Conservation (phyloP, 2,329 filamentous ascomycete species). For the Neofusicoccum laricinum region DNA sequence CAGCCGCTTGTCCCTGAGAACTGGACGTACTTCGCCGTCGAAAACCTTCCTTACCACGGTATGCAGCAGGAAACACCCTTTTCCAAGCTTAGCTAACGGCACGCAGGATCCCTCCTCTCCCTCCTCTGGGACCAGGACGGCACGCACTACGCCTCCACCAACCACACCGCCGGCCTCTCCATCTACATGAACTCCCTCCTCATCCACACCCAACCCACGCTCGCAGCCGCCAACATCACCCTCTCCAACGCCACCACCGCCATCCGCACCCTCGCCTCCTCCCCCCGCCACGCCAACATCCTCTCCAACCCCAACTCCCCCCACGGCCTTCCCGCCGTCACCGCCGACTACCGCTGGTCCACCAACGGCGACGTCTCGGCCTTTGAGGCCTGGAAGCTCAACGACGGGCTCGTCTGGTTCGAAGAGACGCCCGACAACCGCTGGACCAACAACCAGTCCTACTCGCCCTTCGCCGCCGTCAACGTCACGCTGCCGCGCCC, state of each 20-base stretch:
- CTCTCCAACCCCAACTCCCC: conserved; percentile 38
- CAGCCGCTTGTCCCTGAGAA: conserved; percentile 39
- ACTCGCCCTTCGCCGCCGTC: conserved; percentile 20
- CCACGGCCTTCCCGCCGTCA: conserved; percentile 31
- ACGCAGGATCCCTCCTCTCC: conserved; percentile 31
- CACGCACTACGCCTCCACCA: conserved; percentile 33
- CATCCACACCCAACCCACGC: conserved; percentile 25
- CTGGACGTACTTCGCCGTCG: conserved; percentile 41
- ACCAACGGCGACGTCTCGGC: conserved; percentile 22
- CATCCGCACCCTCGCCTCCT: conserved; percentile 20
- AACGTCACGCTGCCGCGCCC: conserved; percentile 20
- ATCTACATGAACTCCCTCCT: conserved; percentile 38
- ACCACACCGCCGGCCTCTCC: conserved; percentile 28
- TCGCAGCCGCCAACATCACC: conserved; percentile 20
- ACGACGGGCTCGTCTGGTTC: conserved; percentile 44
- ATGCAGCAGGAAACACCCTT: no score
- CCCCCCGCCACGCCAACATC: conserved; percentile 36
- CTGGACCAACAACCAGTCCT: conserved; percentile 26
- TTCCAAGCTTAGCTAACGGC: no score
- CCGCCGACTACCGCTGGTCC: conserved; percentile 36
- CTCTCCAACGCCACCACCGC: conserved; percentile 19
- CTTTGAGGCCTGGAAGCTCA: conserved; percentile 38
- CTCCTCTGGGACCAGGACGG: conserved; percentile 42
- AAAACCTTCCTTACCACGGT: conserved; percentile 45
- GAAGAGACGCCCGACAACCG: conserved; percentile 37